A percentile compares a stretch with the other conserved stretches of the same genome.
Evolutionary conservation across 495 filamentous ascomycete species (phyloP).

Genomic region (Daldinia loculata): DNA sequence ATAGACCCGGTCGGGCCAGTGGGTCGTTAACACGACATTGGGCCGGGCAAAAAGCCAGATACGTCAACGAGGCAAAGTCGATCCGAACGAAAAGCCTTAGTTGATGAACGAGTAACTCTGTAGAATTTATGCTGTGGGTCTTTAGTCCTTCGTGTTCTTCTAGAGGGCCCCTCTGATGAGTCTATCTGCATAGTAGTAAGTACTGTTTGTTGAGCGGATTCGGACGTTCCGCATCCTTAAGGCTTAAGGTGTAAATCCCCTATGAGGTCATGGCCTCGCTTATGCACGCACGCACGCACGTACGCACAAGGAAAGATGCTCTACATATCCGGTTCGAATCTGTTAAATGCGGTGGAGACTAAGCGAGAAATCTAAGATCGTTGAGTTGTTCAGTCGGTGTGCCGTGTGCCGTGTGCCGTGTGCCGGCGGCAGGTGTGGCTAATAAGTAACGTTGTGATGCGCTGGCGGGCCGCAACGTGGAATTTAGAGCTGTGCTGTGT

Average conservation of each 20-base stretch:
- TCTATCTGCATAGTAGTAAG: constrained; percentile 2
- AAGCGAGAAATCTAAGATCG: constrained; percentile 13
- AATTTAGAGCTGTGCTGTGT: constrained; percentile 6
- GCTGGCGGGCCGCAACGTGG: constrained; percentile 28
- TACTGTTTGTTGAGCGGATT: constrained; percentile 22
- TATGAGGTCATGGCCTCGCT: constrained; percentile 40
- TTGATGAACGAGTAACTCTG: constrained; percentile 17
- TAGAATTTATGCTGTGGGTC: constrained; percentile 16
- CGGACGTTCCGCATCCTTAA: constrained; percentile 32
- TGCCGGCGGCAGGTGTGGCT: constrained; percentile 32
- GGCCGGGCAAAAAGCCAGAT: constrained; percentile 13
- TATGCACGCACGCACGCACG: constrained; percentile 7
- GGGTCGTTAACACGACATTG: constrained; percentile 32
- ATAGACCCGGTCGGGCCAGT: constrained; percentile 34
- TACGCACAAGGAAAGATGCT: background rate
- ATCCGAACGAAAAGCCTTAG: constrained; percentile 2
- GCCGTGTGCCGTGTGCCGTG: too few relatives aligned
- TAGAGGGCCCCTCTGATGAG: constrained; percentile 12
- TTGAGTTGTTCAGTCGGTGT: constrained; percentile 29
- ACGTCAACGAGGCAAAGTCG: constrained; percentile 32
- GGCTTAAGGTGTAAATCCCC: constrained; percentile 1
- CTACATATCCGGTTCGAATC: background rate
- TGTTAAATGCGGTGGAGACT: constrained; percentile 21
- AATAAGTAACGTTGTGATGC: constrained; percentile 36
- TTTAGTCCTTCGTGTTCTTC: constrained; percentile 23